Percentiles rank a stretch among this genome's conserved stretches.
Evolutionary conservation across 2,329 filamentous ascomycete species (phyloP).

Genomic region (Coniella lustricola): DNA sequence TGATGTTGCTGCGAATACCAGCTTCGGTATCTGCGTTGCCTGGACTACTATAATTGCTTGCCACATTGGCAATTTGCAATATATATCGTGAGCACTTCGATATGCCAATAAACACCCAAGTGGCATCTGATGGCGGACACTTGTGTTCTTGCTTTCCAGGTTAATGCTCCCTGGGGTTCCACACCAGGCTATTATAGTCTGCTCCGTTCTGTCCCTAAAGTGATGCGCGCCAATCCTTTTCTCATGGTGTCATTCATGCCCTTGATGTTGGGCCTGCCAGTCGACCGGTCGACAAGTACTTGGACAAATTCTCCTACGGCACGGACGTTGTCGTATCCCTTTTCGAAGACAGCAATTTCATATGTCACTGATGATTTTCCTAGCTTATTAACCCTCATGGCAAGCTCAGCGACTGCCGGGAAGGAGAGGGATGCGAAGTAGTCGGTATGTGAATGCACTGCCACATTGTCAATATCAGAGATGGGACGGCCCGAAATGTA

Average conservation of each 20-base stretch:
- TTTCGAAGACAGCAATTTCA: conserved; percentile 80
- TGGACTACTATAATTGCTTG: too few relatives aligned
- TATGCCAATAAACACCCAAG: background rate
- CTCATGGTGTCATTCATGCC: conserved; percentile 59
- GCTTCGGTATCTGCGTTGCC: too few relatives aligned
- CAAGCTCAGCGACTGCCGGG: conserved; percentile 74
- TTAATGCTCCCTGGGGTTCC: too few relatives aligned
- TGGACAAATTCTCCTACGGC: conserved; percentile 77
- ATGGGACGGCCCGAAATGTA: background rate
- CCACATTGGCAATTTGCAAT: too few relatives aligned
- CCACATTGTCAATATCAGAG: background rate
- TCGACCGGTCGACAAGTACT: conserved; percentile 75
- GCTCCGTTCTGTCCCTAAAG: conserved; percentile 27
- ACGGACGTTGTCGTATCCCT: conserved; percentile 64
- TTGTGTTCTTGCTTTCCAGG: too few relatives aligned
- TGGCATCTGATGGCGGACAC: background rate
- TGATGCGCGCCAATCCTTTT: conserved; percentile 50
- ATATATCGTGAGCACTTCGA: background rate
- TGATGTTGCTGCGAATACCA: too few relatives aligned
- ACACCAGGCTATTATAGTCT: conserved; percentile 17
- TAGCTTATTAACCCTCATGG: conserved; percentile 73
- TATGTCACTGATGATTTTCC: conserved; percentile 84
- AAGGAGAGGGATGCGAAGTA: conserved; percentile 79
- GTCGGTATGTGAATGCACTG: conserved; percentile 74
- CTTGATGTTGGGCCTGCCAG: conserved; percentile 55